Base-by-base conservation (phyloP, 495 filamentous ascomycete species). In the Aspergillus mulundensis region DNA sequence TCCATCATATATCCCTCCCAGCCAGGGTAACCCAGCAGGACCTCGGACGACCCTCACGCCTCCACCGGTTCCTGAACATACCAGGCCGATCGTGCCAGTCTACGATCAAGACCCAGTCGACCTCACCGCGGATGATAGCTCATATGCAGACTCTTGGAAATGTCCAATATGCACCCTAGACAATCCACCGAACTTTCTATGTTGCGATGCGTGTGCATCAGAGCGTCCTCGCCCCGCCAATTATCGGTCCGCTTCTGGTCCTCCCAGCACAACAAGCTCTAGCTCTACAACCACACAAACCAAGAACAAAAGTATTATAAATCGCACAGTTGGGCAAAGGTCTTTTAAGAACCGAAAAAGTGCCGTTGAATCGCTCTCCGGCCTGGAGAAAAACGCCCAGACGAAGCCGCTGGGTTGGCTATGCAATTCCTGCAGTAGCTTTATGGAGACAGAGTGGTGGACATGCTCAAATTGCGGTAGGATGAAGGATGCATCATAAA, bases 111-210 rank as follows among this genome's bases (percentile, higher is more conserved):
- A 59, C 3, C 45, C 46, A 3, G 25, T 61, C 7, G 51, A 64
- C 34, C 53, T 61, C 1, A 61, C 60, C 4, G 50, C 57, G n/a
- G 67, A 73, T 34, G 70, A 66, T 36, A 65, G 53, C 18, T 58
- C 60, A 5, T 71, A 74, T 38, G 64, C 73, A 6, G 24, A 56
- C 40, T 73, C 78, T 34, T 97, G 93, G 93, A 76, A 79, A 11
- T 97, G 93, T 59, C 74, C 76, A 19, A 77, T 83, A 30, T 96
- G 93, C 64, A 97, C 93, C 0, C 78, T 94, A n/a, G 81, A 85
- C 47, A 97, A 97, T 62, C 84, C 88, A 3, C 58, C 78, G 24
- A 80, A 70, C 20, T 90, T 77, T 59, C 76, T 89, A 10, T 80
- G 77, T 60, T 97, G 92, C 66, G 91, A 92, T 61, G 90, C 84